Percentiles rank a stretch among this genome's conserved stretches.
Conservation (phyloP, 1,139 yeast species). For the Yamadazyma trypodendri region DNA sequence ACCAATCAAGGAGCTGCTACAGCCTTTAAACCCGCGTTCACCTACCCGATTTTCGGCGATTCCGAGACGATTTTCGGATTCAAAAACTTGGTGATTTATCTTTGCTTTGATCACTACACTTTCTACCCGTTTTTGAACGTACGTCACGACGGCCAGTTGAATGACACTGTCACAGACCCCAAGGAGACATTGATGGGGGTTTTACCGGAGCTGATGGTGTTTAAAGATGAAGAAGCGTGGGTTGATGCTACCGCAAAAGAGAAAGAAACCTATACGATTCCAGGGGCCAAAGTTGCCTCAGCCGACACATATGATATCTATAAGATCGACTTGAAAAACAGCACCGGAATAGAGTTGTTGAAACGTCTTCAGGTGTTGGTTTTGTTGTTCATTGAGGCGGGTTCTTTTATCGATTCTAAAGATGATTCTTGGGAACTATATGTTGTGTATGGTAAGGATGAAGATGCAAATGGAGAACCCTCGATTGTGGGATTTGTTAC, state of each 20-base stretch:
- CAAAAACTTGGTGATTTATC: constrained; percentile 54
- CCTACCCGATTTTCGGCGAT: constrained; percentile 93
- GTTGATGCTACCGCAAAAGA: constrained; percentile 53
- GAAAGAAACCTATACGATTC: constrained; percentile 40
- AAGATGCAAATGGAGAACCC: constrained; percentile 32
- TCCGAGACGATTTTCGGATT: constrained; percentile 88
- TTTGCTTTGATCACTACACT: constrained; percentile 48
- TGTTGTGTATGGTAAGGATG: constrained; percentile 44
- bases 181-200: constrained; percentile 50
- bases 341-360: constrained; percentile 53
- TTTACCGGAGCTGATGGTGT: constrained; percentile 61
- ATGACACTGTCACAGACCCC: constrained; percentile 51
- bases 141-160: constrained; percentile 52
- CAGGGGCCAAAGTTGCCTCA: constrained; percentile 42
- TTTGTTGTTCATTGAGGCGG: constrained; percentile 88
- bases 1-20: constrained; percentile 56
- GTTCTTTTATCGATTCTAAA: constrained; percentile 74
- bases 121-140: constrained; percentile 53
- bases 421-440: constrained; percentile 76
- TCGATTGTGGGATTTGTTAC: constrained; percentile 77
- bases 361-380: constrained; percentile 76
- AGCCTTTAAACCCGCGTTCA: constrained; percentile 68
- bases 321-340: constrained; percentile 39
- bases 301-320: constrained; percentile 37
- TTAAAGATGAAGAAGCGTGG: constrained; percentile 69